Base-by-base conservation (phyloP, 208 protist genomes). In the Acanthamoeba sp. region DNA sequence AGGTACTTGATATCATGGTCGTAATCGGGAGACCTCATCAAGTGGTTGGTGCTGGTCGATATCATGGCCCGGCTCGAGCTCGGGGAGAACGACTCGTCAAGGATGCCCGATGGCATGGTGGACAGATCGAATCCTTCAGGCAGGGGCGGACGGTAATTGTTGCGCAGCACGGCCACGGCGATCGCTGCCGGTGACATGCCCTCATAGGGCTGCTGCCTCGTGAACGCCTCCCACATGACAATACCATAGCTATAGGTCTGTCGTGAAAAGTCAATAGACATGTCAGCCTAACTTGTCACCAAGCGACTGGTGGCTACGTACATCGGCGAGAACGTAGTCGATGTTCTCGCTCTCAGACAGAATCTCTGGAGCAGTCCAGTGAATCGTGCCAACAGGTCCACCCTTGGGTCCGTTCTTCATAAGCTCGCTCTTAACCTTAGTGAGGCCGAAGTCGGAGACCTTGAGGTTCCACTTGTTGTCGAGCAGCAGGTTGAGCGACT, bases 331-430 rank as follows among this genome's bases (percentile, higher is more conserved):
- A 1, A 55, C 5, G 36, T 93, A 62, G 38, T 78, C 66, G n/a
- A 71, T 76, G 40, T 80, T 2, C 32, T 4, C 12, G 4, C 12
- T n/a, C 71, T 80, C 71, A 12, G 20, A 20, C 2, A 93, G 0
- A 7, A 93, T 57, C 76, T 93, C 88, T 16, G 88, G 88, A 10
- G 88, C 88, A 0, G 42, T 22, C 88, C 88, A 93, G 42, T 62
- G 62, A 10, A 93, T 48, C 22, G 57, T 93, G 38, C 88, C 88
- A 1, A 24, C 6, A 45, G 69, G 4, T 12, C 69, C 22, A 18
- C 55, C 20, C 22, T 62, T 62, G 20, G 10, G 10, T 62, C 38
- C 78, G 10, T 45, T 57, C n/a, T 29, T 87, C 14, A 36, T 14
- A 7, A 87, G 36, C 5, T 88, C 32, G 32, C 32, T 36, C 7